Evolutionary conservation across 768 basidiomycete genomes (phyloP), one percentile per base, ranked within the genome.

Genomic region (Lentinus tigrinus): DNA sequence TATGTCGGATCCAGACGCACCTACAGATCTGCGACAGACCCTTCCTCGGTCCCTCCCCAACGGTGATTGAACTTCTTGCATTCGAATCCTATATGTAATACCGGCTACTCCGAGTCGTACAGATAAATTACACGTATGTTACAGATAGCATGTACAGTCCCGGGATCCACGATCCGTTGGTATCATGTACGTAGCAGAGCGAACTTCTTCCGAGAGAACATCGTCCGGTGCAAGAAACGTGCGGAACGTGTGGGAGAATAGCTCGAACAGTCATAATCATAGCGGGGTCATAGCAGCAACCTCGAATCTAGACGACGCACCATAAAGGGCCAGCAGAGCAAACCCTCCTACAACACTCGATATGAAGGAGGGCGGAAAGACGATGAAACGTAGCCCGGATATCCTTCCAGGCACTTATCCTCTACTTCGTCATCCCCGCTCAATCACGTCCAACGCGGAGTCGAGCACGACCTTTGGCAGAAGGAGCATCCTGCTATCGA

Each of bases 391-490:
- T 11, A 31, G 31, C 31, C 31, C 31, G 31, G 31, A 11, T 7
- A 6, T 31, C 17, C 40, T n/a, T n/a, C 16, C 40, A 7, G 40
- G 6, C n/a, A n/a, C n/a, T n/a, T n/a, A n/a, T n/a, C 14, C 40
- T 42, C 40, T 14, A 19, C 34, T 14, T 44, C 9, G 28, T 61
- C 52, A 59, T 56, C 58, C 61, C 38, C 64, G 64, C 38, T 63
- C 77, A 46, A 81, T 71, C 63, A 80, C 74, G 47, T 82, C 77
- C 60, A 80, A 73, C 13, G 88, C 86, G n/a, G 84, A 85, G 66
- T 91, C 88, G 55, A 91, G 71, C 39, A 91, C 83, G 3, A 91
- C 88, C 69, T 88, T 91, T n/a, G 89, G 88, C 67, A 78, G 78
- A 56, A 91, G 73, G 49, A 91, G 71, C 52, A 85, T 70, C 64